Evolutionary conservation across 768 basidiomycete species (phyloP).

Genomic region (Leucosporidium scottii): DNA sequence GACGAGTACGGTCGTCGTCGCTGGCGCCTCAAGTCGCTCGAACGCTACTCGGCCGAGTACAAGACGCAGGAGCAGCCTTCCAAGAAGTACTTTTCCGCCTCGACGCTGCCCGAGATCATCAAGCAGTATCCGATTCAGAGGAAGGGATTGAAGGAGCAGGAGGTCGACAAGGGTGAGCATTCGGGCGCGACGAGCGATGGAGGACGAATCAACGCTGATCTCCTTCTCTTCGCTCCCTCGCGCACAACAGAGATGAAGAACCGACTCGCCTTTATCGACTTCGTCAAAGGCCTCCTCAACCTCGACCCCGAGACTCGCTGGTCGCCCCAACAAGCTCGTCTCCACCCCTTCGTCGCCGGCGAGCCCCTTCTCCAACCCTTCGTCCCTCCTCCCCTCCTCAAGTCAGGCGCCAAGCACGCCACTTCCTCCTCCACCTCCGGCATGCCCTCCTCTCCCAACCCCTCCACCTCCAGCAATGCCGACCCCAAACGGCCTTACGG

Average conservation of each 20-base stretch:
- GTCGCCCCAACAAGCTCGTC: constrained; percentile 91
- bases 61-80: constrained; percentile 94
- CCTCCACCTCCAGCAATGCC: neutral
- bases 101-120: constrained; percentile 86
- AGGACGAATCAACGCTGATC: too few relatives aligned
- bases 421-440: constrained; percentile 3
- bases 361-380: constrained; percentile 65
- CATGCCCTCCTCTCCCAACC: constrained; percentile 10
- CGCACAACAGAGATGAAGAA: constrained; percentile 77
- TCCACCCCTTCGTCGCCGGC: constrained; percentile 96
- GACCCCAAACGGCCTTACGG: constrained; percentile 58
- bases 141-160: constrained; percentile 84
- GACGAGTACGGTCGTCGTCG: constrained; percentile 67
- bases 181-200: neutral
- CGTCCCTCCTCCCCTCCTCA: constrained; percentile 30
- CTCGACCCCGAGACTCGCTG: constrained; percentile 91
- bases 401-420: neutral
- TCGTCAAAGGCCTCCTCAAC: constrained; percentile 87
- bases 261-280: constrained; percentile 91
- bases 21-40: constrained; percentile 77
- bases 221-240: constrained; percentile 1
- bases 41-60: constrained; percentile 93
- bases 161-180: constrained; percentile 40
- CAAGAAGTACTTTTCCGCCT: constrained; percentile 97
- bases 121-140: constrained; percentile 85